Evolutionary conservation across 331 rosid genomes (phyloP), one percentile per base, ranked within the genome.

Genomic region (Malus hybrid): DNA sequence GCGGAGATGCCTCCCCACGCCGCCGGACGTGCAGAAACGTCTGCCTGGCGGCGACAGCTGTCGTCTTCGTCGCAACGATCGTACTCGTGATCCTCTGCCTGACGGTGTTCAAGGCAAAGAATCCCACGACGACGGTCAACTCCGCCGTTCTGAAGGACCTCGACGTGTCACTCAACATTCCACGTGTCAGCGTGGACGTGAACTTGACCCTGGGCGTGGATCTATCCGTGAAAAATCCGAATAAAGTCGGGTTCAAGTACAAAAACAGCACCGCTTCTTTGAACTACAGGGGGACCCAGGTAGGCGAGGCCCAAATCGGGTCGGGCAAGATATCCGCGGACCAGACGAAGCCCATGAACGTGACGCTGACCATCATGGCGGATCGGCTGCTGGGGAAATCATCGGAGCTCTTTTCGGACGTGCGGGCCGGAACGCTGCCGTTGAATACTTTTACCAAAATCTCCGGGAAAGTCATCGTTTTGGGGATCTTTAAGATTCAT

Each of bases 341-440:
- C 6, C 82, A 77, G 83, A 89, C 74, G 1, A 66, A 14, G 63
- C 16, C 28, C 31, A 27, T 91, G 68, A 81, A 84, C 67, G 4
- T 89, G 12, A 80, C 91, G 36, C 83, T 91, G 11, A 84, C 74
- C 7, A 1, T 93, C 34, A 65, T 89, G 93, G 93, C 88, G 0
- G 90, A 91, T 7, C 88, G 90, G 1, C n/a, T 89, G 11, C 27
- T 89, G 29, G 71, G 70, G 10, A 72, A 46, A 60, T 6, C 86
- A 59, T 6, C 86, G 28, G 31, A 78, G 52, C 11, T 82, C 15
- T 48, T 18, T 8, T 64, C 80, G 1, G 98, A 93, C 65, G 67
- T 65, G 14, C 6, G 24, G 10, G 75, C 89, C 56, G 91, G 91
- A 4, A 10, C 39, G 28, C 4, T 93, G 61, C 88, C 94, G 11